Percentiles rank a stretch among this genome's conserved stretches.
Evolutionary conservation across 2,329 filamentous ascomycete species (phyloP).

Genomic region (Alternaria sp.): DNA sequence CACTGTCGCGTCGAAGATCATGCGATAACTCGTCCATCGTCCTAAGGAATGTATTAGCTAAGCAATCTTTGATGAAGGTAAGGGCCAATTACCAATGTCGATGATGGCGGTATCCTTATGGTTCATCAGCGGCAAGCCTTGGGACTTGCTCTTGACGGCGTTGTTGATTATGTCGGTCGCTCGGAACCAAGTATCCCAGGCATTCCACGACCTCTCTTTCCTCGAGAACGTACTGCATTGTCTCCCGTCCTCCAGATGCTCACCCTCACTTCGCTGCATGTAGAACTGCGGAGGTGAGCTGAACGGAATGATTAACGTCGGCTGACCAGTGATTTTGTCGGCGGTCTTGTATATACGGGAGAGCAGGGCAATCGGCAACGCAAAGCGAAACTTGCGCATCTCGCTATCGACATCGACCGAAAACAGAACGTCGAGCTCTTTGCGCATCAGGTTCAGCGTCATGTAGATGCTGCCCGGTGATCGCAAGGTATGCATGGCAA

Average conservation of each 20-base stretch:
- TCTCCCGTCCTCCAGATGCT: constrained; percentile 8
- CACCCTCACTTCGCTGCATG: constrained; percentile 36
- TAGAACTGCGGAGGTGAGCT: constrained; percentile 53
- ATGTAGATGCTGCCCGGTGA: constrained; percentile 39
- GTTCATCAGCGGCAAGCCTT: constrained; percentile 32
- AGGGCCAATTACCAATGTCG: constrained; percentile 57
- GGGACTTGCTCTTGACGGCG: constrained; percentile 24
- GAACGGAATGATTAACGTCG: constrained; percentile 43
- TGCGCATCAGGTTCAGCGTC: constrained; percentile 52
- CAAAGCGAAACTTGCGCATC: constrained; percentile 48
- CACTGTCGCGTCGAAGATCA: constrained; percentile 54
- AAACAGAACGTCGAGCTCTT: constrained; percentile 56
- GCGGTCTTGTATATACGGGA: constrained; percentile 46
- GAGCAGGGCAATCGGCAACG: constrained; percentile 55
- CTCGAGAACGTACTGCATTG: constrained; percentile 20
- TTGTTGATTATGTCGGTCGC: constrained; percentile 67
- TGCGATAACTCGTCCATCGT: constrained; percentile 66
- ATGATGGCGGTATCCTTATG: constrained; percentile 60
- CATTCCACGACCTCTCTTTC: constrained; percentile 57
- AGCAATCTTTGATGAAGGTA: too few relatives aligned
- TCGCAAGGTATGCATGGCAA: constrained; percentile 61
- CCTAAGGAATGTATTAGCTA: too few relatives aligned
- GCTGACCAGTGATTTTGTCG: neutral
- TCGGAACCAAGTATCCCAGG: constrained; percentile 65
- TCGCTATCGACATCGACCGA: constrained; percentile 32